Evolutionary conservation across 1,284 basidiomycete genomes (phyloP).

Genomic region (Malassezia slooffiae): DNA sequence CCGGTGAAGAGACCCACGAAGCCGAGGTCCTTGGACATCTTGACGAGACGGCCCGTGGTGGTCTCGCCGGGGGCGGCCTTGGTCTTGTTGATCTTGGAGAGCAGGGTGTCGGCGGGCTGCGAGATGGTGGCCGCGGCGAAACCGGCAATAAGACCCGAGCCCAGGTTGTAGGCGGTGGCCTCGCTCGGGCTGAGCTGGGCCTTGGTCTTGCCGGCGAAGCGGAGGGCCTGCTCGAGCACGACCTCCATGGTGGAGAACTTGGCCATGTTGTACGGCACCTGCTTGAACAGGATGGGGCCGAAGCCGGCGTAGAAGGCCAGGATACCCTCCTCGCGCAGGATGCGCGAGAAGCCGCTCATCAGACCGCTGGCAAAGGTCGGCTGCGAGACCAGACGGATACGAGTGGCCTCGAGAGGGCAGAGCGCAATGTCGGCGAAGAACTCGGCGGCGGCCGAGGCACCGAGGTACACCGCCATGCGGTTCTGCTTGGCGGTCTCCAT

Average conservation of each 20-base stretch:
- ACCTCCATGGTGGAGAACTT: constrained; percentile 50
- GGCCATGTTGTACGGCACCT: constrained; percentile 49
- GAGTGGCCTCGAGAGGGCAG: constrained; percentile 46
- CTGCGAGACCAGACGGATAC: constrained; percentile 47
- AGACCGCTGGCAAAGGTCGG: constrained; percentile 45
- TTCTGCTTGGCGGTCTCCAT: constrained; percentile 41
- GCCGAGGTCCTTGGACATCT: constrained; percentile 51
- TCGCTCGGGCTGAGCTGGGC: constrained; percentile 46
- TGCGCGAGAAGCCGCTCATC: constrained; percentile 37
- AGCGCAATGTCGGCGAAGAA: constrained; percentile 47
- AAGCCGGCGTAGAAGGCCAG: constrained; percentile 49
- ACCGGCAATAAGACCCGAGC: constrained; percentile 45
- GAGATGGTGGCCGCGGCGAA: constrained; percentile 46
- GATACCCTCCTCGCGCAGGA: constrained; percentile 42
- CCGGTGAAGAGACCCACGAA: constrained; percentile 52
- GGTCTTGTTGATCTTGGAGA: constrained; percentile 56
- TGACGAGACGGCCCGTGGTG: constrained; percentile 50
- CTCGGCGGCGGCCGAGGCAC: constrained; percentile 42
- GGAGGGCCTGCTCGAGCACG: constrained; percentile 50
- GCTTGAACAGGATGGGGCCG: constrained; percentile 47
- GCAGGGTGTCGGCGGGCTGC: constrained; percentile 47
- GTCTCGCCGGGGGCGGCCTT: constrained; percentile 53
- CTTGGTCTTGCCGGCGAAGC: constrained; percentile 51
- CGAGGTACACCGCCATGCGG: constrained; percentile 44
- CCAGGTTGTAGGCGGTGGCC: constrained; percentile 40